Base-by-base conservation (phyloP, 2,329 filamentous ascomycete genomes). In the Ceratocystis lukuohia region DNA sequence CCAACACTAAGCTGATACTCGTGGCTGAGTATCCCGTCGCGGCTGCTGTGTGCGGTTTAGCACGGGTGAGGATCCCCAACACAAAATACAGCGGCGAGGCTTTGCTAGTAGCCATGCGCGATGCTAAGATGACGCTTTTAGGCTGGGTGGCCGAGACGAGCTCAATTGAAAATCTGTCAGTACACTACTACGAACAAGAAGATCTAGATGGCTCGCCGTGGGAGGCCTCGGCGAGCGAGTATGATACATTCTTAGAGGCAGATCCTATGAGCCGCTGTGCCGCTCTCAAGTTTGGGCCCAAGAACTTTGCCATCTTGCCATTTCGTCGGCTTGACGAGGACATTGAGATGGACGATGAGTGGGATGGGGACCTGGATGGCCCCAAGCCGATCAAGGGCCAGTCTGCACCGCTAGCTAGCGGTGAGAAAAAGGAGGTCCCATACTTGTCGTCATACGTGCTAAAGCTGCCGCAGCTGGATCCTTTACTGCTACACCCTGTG, bases 111-210 rank as follows among this genome's bases (percentile, higher is more conserved):
- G 88, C 91, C 0, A 88, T 93, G 76, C 88, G 88, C 73, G 91
- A 96, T 76, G 94, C 94, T 53, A 96, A 96, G 77, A 82, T 97
- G 73, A 95, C 89, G 75, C 80, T 99, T 75, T 82, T 96, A 66
- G 90, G 96, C 77, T 99, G 94, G 94, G 90, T 97, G 74, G 86
- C 90, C 7, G 85, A 88, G 74, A 85, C 84, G 70, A 82, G 89
- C 75, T 84, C 84, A 64, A 86, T 97, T 71, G 86, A 88, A 71
- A 97, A 93, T 65, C 84, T 94, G 69, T 97, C 93, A 64, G 93
- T 99, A 72, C 94, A 99, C 78, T 97, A 92, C 80, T 99, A 97
- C 77, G 94, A 99, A 75, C 89, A 94, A 74, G 92, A 96, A 73
- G 92, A 96, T 73, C 80, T 93, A 69, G 85, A 88, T 70, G 86